These are phyloP conservation scores for Schizothecium vesticola DNA, from an alignment of 495 filamentous ascomycete species.

Conservation along the genomic window DNA sequence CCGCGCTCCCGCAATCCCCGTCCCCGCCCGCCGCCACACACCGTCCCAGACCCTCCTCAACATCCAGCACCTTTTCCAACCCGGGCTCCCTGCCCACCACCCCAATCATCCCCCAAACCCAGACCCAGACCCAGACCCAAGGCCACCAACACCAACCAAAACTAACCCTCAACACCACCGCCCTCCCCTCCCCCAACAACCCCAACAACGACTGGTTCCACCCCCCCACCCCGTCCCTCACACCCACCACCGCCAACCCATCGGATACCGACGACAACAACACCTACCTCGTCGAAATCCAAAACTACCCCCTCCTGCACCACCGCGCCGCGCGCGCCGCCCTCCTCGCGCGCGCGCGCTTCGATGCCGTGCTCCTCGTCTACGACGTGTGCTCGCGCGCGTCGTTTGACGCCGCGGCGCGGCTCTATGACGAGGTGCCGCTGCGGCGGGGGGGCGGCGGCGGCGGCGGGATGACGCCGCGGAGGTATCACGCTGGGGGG, in stretches of 20 bases:
- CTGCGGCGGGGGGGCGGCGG: background rate
- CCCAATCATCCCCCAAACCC: background rate
- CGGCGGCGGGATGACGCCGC: background rate
- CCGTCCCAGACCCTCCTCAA: conserved; percentile 1
- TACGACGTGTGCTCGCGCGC: conserved; percentile 21
- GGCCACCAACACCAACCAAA: background rate
- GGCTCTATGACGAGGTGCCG: conserved; percentile 19
- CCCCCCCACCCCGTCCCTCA: background rate
- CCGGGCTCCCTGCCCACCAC: conserved; percentile 4
- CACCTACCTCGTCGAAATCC: conserved; percentile 24
- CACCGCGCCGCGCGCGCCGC: conserved; percentile 5
- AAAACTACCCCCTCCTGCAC: conserved; percentile 22
- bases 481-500: too few relatives aligned
- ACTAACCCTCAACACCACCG: conserved; percentile 2
- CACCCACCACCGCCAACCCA: background rate
- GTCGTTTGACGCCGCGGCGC: conserved; percentile 12
- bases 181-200: background rate
- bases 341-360: conserved; percentile 11
- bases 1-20: background rate
- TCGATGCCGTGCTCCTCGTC: conserved; percentile 25
- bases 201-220: background rate
- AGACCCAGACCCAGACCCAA: background rate
- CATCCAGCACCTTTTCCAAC: conserved; percentile 21
- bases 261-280: background rate
- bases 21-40: background rate